Percentiles rank a stretch among this genome's conserved stretches.
Conservation (phyloP, 352 stramenopile species). For the Phytopythium litorale region DNA sequence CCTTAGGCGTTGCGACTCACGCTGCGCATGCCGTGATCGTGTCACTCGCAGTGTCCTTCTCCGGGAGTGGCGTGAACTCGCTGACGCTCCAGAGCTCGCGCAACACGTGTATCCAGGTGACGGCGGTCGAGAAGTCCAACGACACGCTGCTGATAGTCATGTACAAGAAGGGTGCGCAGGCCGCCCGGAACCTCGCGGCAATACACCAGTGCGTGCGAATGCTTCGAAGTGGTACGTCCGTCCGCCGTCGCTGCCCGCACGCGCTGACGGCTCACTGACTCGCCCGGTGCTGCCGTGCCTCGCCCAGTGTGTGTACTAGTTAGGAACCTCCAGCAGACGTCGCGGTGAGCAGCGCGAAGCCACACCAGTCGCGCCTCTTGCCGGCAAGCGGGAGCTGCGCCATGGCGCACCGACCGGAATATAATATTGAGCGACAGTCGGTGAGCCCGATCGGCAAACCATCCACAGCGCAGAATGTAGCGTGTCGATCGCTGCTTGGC, state of each 20-base stretch:
- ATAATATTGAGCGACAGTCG: constrained; percentile 1
- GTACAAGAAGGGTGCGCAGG: constrained; percentile 78
- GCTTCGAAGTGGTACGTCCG: constrained; percentile 64
- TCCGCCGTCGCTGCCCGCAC: constrained; percentile 4
- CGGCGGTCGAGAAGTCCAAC: constrained; percentile 66
- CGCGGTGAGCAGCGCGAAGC: constrained; percentile 27
- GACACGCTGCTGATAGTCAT: constrained; percentile 80
- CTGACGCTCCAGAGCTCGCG: constrained; percentile 86
- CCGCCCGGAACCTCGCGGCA: constrained; percentile 58
- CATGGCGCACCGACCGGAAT: neutral
- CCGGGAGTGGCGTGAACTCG: constrained; percentile 68
- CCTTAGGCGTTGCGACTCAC: constrained; percentile 1
- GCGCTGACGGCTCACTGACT: neutral
- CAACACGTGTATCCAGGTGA: constrained; percentile 86
- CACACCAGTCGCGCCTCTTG: neutral
- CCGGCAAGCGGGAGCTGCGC: neutral
- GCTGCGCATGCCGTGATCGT: neutral
- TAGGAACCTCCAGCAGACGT: constrained; percentile 64
- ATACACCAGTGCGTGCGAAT: constrained; percentile 82
- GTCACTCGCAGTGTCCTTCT: constrained; percentile 66
- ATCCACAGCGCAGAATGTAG: neutral
- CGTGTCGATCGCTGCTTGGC: neutral
- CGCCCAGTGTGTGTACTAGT: constrained; percentile 55
- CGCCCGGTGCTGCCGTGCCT: neutral
- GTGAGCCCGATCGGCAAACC: neutral